Percentiles rank a stretch among this genome's conserved stretches.
Evolutionary conservation across 208 protist species (phyloP).

Genomic region (Trypanosoma conorhini): DNA sequence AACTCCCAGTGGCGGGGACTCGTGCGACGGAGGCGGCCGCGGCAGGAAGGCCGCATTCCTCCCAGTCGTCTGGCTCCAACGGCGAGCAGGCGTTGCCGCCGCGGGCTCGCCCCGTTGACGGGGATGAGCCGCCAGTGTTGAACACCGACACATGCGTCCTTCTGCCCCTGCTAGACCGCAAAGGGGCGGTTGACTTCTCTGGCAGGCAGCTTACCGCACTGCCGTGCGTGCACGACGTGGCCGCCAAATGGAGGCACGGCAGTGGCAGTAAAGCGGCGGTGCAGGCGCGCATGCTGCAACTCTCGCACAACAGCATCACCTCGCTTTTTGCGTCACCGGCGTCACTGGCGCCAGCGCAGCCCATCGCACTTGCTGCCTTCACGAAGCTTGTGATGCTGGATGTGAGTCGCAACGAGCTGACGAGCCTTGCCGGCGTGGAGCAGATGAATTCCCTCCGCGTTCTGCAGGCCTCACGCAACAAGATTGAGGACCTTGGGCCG

Average conservation of each 20-base stretch:
- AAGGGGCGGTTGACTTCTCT: slow-evolving; percentile 26
- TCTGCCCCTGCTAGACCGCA: background rate
- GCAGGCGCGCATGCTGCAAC: slow-evolving; percentile 34
- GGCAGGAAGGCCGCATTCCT: background rate
- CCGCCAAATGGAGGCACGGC: slow-evolving; percentile 26
- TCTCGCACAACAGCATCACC: slow-evolving; percentile 43
- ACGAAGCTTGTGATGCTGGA: slow-evolving; percentile 49
- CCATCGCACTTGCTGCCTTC: slow-evolving; percentile 34
- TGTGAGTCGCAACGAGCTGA: slow-evolving; percentile 55
- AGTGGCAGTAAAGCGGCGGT: slow-evolving; percentile 31
- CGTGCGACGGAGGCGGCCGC: background rate
- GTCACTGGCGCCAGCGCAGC: slow-evolving; percentile 1
- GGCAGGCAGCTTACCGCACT: slow-evolving; percentile 27
- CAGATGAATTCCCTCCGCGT: slow-evolving; percentile 44
- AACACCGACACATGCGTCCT: background rate
- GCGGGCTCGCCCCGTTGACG: background rate
- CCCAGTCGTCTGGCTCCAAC: background rate
- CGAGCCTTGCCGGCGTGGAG: slow-evolving; percentile 50
- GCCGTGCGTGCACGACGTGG: slow-evolving; percentile 51
- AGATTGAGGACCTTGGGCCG: slow-evolving; percentile 43
- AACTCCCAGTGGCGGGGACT: background rate
- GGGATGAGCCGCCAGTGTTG: background rate
- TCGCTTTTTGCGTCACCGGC: slow-evolving; percentile 15
- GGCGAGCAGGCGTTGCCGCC: background rate
- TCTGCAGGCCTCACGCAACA: slow-evolving; percentile 58